Base-by-base conservation (phyloP, 768 basidiomycete genomes). In the Pleurotus tuber-regium region DNA sequence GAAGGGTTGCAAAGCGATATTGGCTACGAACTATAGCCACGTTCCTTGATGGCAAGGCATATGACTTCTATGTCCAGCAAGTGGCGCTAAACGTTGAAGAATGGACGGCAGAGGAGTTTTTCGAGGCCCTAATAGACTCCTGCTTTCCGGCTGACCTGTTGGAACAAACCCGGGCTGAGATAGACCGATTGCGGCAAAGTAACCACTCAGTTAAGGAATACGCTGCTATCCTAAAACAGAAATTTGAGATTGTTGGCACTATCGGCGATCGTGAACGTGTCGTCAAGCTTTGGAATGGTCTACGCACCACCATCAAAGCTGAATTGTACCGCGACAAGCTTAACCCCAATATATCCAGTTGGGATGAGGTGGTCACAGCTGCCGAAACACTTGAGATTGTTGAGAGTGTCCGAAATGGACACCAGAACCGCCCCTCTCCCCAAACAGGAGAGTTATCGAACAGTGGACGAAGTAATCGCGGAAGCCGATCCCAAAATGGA, bases 301-400 rank as follows among this genome's bases (percentile, higher is more conserved):
- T 71, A 0, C 46, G 53, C 1, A n/a, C 48, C 0, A 40, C 56
- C 12, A 59, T 72, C 1, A 67, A 69, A 23, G 51, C 43, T 0
- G 56, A 63, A 5, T 46, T 73, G 1, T 69, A 66, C 63, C 48
- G 53, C 9, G 54, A 67, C 1, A 52, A 61, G 2, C 51, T 73
- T 0, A 63, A 66, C 2, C 66, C 63, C 0, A 63, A 69, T 5
- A 26, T 38, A 0, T 61, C 64, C 0, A 36, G 49, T 0, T 68
- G 63, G 57, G 47, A 63, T 0, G 54, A 65, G 3, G 61, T 76
- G 0, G 38, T 65, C 0, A 44, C 54, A 0, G 62, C 54, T 0
- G 71, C 73, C 0, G 63, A 68, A 31, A 29, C 58, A 1, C 56
- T 67, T 14, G 72, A 77, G 28, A 62, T 70, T 0, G 58, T 69